Percentiles rank a stretch among this genome's conserved stretches.
phyloP scores from a whole-genome alignment of 805 yeast species.

The Ascoidea tarda region DNA sequence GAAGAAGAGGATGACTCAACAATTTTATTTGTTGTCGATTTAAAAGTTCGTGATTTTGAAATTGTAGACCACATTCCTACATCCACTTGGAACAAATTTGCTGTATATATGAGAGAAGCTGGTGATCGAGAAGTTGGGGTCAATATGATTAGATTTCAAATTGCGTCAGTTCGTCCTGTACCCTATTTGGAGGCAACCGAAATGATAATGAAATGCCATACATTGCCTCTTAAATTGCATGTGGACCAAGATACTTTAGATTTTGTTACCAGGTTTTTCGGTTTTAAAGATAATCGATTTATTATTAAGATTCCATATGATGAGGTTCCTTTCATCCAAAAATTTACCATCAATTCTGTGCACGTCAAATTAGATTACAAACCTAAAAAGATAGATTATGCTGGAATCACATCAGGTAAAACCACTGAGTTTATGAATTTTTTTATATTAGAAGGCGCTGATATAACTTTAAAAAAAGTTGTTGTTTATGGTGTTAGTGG shows the following conservation, averaged over 20 bases:
- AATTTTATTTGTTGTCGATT: constrained; percentile 30
- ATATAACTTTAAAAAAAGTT: constrained; percentile 45
- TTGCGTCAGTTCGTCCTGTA: constrained; percentile 54
- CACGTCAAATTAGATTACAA: constrained; percentile 72
- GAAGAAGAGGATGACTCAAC: constrained; percentile 23
- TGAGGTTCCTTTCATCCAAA: constrained; percentile 55
- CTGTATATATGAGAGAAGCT: constrained; percentile 51
- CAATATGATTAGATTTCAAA: constrained; percentile 38
- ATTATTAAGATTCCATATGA: constrained; percentile 43
- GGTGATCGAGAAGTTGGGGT: constrained; percentile 61
- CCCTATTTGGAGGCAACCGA: constrained; percentile 56
- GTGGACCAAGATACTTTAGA: constrained; percentile 92
- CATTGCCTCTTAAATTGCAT: constrained; percentile 69
- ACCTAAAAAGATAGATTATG: constrained; percentile 78
- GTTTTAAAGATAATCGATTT: constrained; percentile 62
- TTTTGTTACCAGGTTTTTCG: constrained; percentile 65
- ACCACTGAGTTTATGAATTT: constrained; percentile 79
- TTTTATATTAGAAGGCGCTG: constrained; percentile 79
- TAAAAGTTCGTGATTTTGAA: constrained; percentile 40
- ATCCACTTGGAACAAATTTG: constrained; percentile 83
- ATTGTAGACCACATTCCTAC: constrained; percentile 68
- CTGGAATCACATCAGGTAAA: constrained; percentile 77
- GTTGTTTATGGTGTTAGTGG: constrained; percentile 70
- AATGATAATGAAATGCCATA: constrained; percentile 30
- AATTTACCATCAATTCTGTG: constrained; percentile 45